Base-by-base conservation (phyloP, 176 grass and related monocot species). In the Hordeum marinum region DNA sequence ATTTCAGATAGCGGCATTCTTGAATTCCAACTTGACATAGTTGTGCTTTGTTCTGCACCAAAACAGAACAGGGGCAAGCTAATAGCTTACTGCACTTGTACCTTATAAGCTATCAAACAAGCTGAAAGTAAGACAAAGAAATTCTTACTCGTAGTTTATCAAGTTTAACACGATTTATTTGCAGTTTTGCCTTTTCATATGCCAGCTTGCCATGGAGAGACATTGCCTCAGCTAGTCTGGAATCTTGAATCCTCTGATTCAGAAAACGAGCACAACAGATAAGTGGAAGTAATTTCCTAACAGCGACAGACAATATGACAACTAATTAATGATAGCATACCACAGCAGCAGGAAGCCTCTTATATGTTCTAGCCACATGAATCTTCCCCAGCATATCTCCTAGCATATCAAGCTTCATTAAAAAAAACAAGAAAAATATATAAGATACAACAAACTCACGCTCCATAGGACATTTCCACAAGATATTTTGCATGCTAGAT, bases 1-100 rank as follows among this genome's bases (percentile, higher is more conserved):
- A 89, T 99, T 99, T 92, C 62, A 99, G 63, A 88, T 78, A 77
- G 87, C 18, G 27, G 42, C 87, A 95, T 78, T 98, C 90, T 58
- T 82, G 69, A 82, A 78, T 82, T 81, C 88, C 66, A 77, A 72
- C 69, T 72, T 90, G 48, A 55, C 36, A 86, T 84, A 79, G 21
- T 32, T 89, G 84, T 45, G 78, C 66, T 72, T 81, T 92, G 75
- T 78, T 89, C 96, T 98, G 88, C 55, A 81, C 86, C 71, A 90
- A 72, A 85, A 86, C 52, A 45, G 41, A 75, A 76, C 43, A 29
- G 41, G 72, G 68, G 41, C 76, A 82, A 78, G 32, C 24, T 87
- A 85, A 75, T 66, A 88, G 75, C 45, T 82, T 64, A 12, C 43
- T 40, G 40, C 40, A 20, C 41, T 42, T 42, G 41, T 23, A 86